Evolutionary conservation across 2,329 filamentous ascomycete genomes (phyloP).

Genomic region (Pseudogymnoascus verrucosus): DNA sequence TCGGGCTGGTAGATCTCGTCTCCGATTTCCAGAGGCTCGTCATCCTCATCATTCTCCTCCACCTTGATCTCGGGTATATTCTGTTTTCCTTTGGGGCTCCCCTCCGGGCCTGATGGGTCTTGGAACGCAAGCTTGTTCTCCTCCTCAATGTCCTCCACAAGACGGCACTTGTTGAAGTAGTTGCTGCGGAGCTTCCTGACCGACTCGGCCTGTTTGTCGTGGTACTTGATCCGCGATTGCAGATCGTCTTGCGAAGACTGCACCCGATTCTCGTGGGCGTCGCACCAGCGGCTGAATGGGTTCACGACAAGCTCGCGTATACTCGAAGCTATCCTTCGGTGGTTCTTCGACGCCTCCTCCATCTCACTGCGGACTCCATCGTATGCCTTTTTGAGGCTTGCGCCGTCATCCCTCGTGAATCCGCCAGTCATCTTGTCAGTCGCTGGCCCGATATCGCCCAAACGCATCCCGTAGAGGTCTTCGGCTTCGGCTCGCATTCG

Average conservation of each 20-base stretch:
- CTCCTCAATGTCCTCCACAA: conserved; percentile 94
- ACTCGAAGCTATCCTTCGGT: conserved; percentile 92
- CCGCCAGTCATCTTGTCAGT: conserved; percentile 77
- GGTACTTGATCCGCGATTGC: conserved; percentile 80
- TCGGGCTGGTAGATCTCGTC: conserved; percentile 80
- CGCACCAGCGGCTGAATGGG: conserved; percentile 93
- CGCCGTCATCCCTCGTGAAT: conserved; percentile 87
- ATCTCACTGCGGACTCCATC: conserved; percentile 90
- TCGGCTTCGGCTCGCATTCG: conserved; percentile 94
- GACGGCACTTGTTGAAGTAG: conserved; percentile 97
- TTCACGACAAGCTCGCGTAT: conserved; percentile 93
- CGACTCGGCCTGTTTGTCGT: conserved; percentile 82
- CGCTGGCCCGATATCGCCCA: conserved; percentile 72
- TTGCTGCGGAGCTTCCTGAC: conserved; percentile 90
- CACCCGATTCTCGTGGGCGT: conserved; percentile 83
- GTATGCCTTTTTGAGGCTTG: conserved; percentile 80
- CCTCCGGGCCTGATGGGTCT: conserved; percentile 55
- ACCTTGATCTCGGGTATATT: conserved; percentile 83
- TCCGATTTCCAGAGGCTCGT: conserved; percentile 80
- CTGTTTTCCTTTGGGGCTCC: conserved; percentile 51
- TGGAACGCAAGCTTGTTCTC: conserved; percentile 98
- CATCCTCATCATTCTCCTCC: conserved; percentile 60
- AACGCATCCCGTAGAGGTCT: conserved; percentile 73
- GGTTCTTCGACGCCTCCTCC: conserved; percentile 80
- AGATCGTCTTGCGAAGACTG: conserved; percentile 94